Evolutionary conservation across 306 rosid genomes (phyloP).

Genomic region (Medicago truncatula): DNA sequence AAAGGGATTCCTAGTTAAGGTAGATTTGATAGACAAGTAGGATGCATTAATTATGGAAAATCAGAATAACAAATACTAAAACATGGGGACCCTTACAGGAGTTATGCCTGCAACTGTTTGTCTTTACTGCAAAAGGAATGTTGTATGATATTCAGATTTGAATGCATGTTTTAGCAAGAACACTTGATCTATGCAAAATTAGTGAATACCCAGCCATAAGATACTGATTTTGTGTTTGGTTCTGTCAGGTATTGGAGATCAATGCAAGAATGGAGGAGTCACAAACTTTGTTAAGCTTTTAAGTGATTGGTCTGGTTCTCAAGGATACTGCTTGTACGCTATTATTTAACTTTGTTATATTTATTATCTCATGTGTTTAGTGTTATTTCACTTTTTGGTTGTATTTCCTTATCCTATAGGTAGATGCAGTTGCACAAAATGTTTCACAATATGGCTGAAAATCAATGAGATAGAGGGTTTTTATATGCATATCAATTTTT

Average conservation of each 20-base stretch:
- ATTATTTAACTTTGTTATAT: constrained; percentile 36
- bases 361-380: constrained; percentile 16
- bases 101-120: background rate
- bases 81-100: background rate
- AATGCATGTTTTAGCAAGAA: constrained; percentile 18
- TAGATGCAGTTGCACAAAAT: constrained; percentile 13
- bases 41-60: background rate
- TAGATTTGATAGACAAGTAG: background rate
- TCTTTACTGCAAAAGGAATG: background rate
- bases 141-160: background rate
- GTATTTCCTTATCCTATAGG: constrained; percentile 1
- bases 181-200: constrained; percentile 16
- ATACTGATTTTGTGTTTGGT: constrained; percentile 36
- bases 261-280: constrained; percentile 55
- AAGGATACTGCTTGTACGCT: constrained; percentile 73
- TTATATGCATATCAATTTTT: constrained; percentile 10
- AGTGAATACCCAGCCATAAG: background rate
- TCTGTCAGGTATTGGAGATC: constrained; percentile 62
- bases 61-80: background rate
- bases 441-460: constrained; percentile 32
- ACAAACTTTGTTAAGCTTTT: constrained; percentile 48
- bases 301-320: constrained; percentile 70
- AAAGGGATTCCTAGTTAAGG: background rate
- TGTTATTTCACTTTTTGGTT: constrained; percentile 17
- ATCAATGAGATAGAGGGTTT: background rate